Base-by-base conservation (phyloP, 805 yeast genomes). In the Debaryomyces hansenii region DNA sequence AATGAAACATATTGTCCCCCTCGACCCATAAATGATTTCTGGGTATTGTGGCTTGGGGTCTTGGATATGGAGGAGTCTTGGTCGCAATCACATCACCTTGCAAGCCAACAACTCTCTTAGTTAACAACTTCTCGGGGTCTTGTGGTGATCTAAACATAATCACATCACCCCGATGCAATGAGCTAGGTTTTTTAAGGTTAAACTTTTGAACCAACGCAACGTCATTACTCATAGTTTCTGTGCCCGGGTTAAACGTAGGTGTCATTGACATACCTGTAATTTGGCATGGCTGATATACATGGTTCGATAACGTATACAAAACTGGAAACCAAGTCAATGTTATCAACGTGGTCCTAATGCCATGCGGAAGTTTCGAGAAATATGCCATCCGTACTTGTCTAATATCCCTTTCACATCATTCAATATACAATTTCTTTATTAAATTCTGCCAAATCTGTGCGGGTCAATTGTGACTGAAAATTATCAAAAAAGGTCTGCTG, bases 1-100 rank as follows among this genome's bases (percentile, higher is more conserved):
- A 85, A 57, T 85, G 92, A 47, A 70, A 68, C 12, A 80, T 65
- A 60, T 89, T 90, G 63, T 92, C 98, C 5, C 98, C 98, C 63
- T 92, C 97, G 0, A 90, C 90, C 97, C 97, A 92, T 5, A 89
- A 55, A 60, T 92, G 97, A 57, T 83, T 85, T 45, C 86, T 67
- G 2, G 97, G 97, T 2, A 92, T 70, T 29, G 68, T 64, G 4
- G 85, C 83, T 37, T 71, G 66, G 1, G 74, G 69, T 58, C 83
- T 77, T 5, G 95, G 90, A 58, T 88, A 89, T 18, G 84, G 85
- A 35, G 63, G 59, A 20, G 75, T 68, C 45, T 85, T 72, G 1
- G 96, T 82, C 5, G 65, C 58, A 0, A 91, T 74, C 4, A 72
- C 59, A 54, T 90, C 96, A 20, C 94, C 92, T 45, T 80, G 89